Evolutionary conservation across 345 rosid species (phyloP).

Genomic region (Camelina sativa): DNA sequence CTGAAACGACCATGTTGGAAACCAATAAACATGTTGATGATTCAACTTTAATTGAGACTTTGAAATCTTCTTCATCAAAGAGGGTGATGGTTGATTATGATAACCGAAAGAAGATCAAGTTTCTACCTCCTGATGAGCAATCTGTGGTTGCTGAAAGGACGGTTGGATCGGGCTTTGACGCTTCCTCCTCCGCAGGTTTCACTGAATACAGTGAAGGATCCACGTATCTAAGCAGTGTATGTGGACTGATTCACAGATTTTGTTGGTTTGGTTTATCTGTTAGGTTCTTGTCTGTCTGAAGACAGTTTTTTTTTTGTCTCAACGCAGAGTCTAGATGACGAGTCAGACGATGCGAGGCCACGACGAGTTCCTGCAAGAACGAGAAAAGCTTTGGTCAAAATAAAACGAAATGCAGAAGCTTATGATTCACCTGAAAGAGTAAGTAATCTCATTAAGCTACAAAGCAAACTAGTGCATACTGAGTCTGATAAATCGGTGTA

Average conservation of each 20-base stretch:
- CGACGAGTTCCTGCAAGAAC: slow-evolving; percentile 25
- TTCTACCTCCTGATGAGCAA: slow-evolving; percentile 44
- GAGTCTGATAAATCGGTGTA: slow-evolving; percentile 22
- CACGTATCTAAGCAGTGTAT: slow-evolving; percentile 37
- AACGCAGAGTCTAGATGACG: slow-evolving; percentile 35
- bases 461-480: not conserved
- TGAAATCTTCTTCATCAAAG: slow-evolving; percentile 27
- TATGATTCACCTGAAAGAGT: slow-evolving; percentile 26
- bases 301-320: not conserved
- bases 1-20: slow-evolving; percentile 14
- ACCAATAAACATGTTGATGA: slow-evolving; percentile 11
- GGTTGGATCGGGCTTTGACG: not conserved
- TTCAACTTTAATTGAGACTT: slow-evolving; percentile 11
- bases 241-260: slow-evolving; percentile 22
- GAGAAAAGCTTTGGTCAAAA: slow-evolving; percentile 30
- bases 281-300: slow-evolving; percentile 27
- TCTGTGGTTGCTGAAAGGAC: slow-evolving; percentile 32
- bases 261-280: slow-evolving; percentile 28
- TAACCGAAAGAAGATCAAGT: slow-evolving; percentile 21
- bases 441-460: slow-evolving; percentile 18
- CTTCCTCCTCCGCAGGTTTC: slow-evolving; percentile 28
- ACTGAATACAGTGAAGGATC: slow-evolving; percentile 30
- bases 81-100: slow-evolving; percentile 10
- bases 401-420: slow-evolving; percentile 18
- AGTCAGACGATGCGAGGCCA: slow-evolving; percentile 28